A percentile compares a stretch with the other conserved stretches of the same genome.
These are phyloP conservation scores for Phlyctochytrium bullatum DNA, from an alignment of 192 early-diverging fungal genomes.

Conservation along the genomic window DNA sequence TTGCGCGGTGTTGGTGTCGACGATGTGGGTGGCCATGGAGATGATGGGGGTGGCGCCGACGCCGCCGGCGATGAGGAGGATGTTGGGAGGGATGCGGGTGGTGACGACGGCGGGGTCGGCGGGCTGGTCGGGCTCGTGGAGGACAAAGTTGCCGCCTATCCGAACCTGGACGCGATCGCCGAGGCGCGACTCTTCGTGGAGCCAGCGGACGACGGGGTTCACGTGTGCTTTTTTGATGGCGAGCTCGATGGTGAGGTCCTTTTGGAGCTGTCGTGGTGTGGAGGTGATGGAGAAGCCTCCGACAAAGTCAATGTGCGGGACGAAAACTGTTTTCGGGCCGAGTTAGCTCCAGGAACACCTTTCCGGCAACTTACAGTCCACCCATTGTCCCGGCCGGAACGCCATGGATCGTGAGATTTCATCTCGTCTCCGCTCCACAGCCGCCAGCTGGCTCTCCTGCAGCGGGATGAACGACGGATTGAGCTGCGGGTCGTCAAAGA, in stretches of 20 bases:
- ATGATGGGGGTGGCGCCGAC: not conserved
- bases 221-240: constrained; percentile 1
- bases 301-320: not conserved
- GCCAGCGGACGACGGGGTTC: not conserved
- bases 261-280: not conserved
- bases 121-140: too few relatives aligned
- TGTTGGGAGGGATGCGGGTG: not conserved
- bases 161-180: not conserved
- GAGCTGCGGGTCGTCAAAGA: not conserved
- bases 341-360: too few relatives aligned
- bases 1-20: not conserved
- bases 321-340: not conserved
- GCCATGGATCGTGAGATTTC: too few relatives aligned
- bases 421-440: too few relatives aligned
- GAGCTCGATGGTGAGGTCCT: not conserved
- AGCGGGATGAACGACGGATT: not conserved
- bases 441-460: too few relatives aligned
- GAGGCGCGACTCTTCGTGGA: not conserved
- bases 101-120: not conserved
- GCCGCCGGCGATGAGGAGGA: not conserved
- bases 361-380: not conserved
- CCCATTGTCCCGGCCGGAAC: not conserved
- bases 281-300: not conserved
- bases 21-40: not conserved
- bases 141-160: not conserved